Evolutionary conservation across 441 rosid genomes (phyloP), one percentile per base, ranked within the genome.

Genomic region (Bocquillonia castaneifolia): DNA sequence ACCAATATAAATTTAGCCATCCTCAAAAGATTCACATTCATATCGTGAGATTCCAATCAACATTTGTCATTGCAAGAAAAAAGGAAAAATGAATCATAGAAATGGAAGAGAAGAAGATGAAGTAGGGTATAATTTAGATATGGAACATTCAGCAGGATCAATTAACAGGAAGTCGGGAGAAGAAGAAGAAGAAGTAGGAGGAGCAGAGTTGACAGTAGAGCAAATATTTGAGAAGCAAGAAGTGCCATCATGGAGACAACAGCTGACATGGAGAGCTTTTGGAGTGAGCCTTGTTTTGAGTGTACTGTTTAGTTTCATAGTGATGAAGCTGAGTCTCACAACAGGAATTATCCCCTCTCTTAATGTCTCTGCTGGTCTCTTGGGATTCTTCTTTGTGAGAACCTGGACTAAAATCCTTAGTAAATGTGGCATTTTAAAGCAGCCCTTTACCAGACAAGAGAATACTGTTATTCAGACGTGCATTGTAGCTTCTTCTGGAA

Each of bases 401-500:
- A 65, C 59, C 37, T 65, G 69, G 69, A 65, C 69, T 15, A 52
- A 36, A 23, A 36, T 65, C 20, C 69, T 65, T 52, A 59, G 36
- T 3, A 65, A 51, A 50, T 52, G 59, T 14, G 68, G 68, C 28
- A 13, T 65, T 31, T 25, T 65, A 39, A 65, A 65, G 36, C 59
- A 51, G 31, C 68, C 68, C 6, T 65, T 65, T 23, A 65, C 68
- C 14, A 51, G 68, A 20, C 68, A 65, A 37, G 68, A 65, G 44
- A 65, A 65, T 12, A 65, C 68, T 51, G 68, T 51, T n/a, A 64
- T 64, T 64, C 67, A 48, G 34, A 64, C 67, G 50, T 64, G 67
- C 13, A 45, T 64, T 5, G 68, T 65, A 6, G 59, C 59, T 59
- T 65, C 68, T 18, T 65, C 68, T 65, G 68, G 68, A 26, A 51